These are phyloP conservation scores for Bimuria novae-zelandiae DNA, from an alignment of 2,329 filamentous ascomycete species.

Conservation along the genomic window DNA sequence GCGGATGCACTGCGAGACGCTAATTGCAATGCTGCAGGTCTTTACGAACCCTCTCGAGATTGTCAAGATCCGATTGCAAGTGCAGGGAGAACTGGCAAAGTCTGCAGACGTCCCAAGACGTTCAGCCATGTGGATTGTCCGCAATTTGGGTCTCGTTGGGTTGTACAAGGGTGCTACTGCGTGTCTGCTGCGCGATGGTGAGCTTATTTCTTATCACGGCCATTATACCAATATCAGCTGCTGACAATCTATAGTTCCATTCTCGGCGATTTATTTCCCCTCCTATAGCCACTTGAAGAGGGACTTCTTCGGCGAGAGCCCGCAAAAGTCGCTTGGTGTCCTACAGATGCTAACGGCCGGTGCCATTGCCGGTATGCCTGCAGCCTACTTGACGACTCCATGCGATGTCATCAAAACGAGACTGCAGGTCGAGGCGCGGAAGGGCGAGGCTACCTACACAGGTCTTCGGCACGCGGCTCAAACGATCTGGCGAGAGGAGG, in stretches of 20 bases:
- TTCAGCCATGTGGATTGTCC: conserved; percentile 96
- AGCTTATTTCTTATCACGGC: conserved; percentile 20
- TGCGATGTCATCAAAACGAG: conserved; percentile 99
- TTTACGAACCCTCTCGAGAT: conserved; percentile 99
- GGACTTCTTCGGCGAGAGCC: conserved; percentile 89
- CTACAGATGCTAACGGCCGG: conserved; percentile 90
- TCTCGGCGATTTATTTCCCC: conserved; percentile 99
- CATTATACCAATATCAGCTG: conserved; percentile 1
- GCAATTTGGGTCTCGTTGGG: conserved; percentile 89
- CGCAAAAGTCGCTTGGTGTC: conserved; percentile 84
- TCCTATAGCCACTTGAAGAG: conserved; percentile 93
- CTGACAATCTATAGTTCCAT: conserved; percentile 66
- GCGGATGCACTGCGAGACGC: conserved; percentile 1
- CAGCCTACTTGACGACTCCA: conserved; percentile 86
- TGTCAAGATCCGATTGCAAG: conserved; percentile 97
- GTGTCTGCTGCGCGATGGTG: conserved; percentile 82
- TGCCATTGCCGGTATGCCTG: conserved; percentile 71
- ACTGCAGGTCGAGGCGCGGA: conserved; percentile 94
- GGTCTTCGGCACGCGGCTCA: conserved; percentile 82
- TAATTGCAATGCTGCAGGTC: conserved; percentile 59
- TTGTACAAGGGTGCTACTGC: conserved; percentile 96
- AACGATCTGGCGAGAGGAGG: conserved; percentile 87
- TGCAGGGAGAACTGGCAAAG: conserved; percentile 95
- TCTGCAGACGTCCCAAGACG: conserved; percentile 81
- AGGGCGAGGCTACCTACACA: conserved; percentile 88